Evolutionary conservation across 139 green algal species (phyloP), one percentile per base, ranked within the genome.

Genomic region (Coelastrella sp.): DNA sequence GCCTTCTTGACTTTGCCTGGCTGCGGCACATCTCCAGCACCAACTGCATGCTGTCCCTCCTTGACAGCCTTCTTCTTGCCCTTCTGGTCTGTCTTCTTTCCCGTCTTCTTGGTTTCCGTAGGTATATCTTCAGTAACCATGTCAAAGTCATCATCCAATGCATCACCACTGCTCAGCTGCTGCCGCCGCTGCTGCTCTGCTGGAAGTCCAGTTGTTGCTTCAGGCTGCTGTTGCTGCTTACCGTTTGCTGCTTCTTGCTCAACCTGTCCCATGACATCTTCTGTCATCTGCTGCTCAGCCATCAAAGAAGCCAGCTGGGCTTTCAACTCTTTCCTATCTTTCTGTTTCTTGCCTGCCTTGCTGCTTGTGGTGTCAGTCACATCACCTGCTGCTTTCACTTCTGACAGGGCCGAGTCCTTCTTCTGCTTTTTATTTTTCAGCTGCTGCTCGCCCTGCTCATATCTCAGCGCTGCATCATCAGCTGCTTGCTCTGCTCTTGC

Each of bases 91-190:
- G 37, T 30, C 57, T 74, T 40, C 23, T 38, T 23, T 21, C 50
- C 0, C 69, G 32, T 59, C 69, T 76, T 53, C n/a, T n/a, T n/a
- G n/a, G n/a, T n/a, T n/a, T n/a, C n/a, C n/a, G n/a, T n/a, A n/a
- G n/a, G n/a, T n/a, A n/a, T n/a, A 3, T 57, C 19, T 13, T 72
- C 69, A 32, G 37, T 3, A 23, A 0, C 45, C 7, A 69, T 53
- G 34, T 71, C 60, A 66, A 84, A 84, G 25, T 84, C 78, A 66
- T 84, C 78, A 25, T 84, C 78, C 15, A 84, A 30, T 5, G 60
- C 78, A 75, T 84, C 78, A 8, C 60, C 60, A 76, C 62, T 75
- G 25, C 57, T 38, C 62, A 43, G 37, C 78, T 84, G 78, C 78
- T 40, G 60, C 75, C 23, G 53, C 53, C n/a, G n/a, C 35, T 74